Conservation (phyloP, 2,329 filamentous ascomycete genomes). For the Lecanicillium sp. region DNA sequence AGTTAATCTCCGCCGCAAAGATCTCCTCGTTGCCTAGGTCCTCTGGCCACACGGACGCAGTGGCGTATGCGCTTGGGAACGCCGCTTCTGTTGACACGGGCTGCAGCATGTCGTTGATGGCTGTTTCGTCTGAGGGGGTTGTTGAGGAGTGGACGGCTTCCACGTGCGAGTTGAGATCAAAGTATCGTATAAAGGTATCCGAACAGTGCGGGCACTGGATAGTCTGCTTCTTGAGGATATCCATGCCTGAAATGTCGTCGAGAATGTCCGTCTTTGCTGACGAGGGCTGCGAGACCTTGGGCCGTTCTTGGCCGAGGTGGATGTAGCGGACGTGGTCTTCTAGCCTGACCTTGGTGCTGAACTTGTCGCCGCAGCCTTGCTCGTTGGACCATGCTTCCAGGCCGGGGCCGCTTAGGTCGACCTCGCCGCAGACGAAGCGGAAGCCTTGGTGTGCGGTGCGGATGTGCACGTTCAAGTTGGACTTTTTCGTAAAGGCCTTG, state of each 20-base stretch:
- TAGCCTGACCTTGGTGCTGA: constrained; percentile 68
- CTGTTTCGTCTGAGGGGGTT: constrained; percentile 12
- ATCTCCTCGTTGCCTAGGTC: constrained; percentile 19
- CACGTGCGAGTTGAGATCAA: constrained; percentile 41
- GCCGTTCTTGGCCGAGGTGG: constrained; percentile 57
- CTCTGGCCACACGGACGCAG: not conserved
- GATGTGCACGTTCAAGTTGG: constrained; percentile 77
- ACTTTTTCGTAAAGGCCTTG: constrained; percentile 71
- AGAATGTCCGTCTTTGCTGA: constrained; percentile 22
- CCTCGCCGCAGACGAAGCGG: constrained; percentile 70
- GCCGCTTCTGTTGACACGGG: not conserved
- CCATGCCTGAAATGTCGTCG: constrained; percentile 33
- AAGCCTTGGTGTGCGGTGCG: constrained; percentile 68
- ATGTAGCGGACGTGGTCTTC: constrained; percentile 79
- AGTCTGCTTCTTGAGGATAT: constrained; percentile 31
- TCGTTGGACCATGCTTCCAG: constrained; percentile 56
- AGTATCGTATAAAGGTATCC: constrained; percentile 39
- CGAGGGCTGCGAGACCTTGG: constrained; percentile 19
- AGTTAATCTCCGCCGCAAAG: constrained; percentile 25
- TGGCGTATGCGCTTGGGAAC: not conserved
- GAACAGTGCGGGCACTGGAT: constrained; percentile 38
- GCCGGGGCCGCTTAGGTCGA: constrained; percentile 48
- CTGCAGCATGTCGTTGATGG: constrained; percentile 12
- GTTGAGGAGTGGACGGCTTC: constrained; percentile 22
- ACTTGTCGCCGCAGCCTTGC: constrained; percentile 65